Conservation (phyloP, 257 asterid genomes). For the Paraleonurus japonicus region DNA sequence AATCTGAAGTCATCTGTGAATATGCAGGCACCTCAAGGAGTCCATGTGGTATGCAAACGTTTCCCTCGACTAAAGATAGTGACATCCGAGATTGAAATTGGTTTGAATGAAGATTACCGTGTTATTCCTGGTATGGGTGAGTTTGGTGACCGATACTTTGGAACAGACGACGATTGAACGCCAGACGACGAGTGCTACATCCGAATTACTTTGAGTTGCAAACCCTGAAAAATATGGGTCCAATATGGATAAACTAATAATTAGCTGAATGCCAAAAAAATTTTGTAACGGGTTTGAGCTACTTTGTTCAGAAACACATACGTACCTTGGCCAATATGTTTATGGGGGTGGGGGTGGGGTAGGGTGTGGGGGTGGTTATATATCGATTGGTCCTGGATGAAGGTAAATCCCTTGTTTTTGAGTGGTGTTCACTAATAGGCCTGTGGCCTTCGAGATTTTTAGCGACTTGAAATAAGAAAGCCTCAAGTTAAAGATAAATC, state of each 20-base stretch:
- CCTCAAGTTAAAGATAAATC: background rate
- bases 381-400: background rate
- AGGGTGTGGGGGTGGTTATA: too few relatives aligned
- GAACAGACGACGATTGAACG: constrained; percentile 82
- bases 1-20: background rate
- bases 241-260: constrained; percentile 16
- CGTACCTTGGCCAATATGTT: background rate
- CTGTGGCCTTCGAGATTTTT: background rate
- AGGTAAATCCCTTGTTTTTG: background rate
- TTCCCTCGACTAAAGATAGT: constrained; percentile 94
- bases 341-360: background rate
- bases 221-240: background rate
- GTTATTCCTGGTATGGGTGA: constrained; percentile 99
- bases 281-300: constrained; percentile 22
- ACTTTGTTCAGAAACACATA: background rate
- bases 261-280: constrained; percentile 18
- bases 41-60: constrained; percentile 83
- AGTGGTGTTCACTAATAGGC: background rate
- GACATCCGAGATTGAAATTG: constrained; percentile 97
- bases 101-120: constrained; percentile 77
- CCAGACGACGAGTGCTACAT: background rate
- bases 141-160: constrained; percentile 93
- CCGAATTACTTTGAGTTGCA: constrained; percentile 15
- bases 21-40: constrained; percentile 94
- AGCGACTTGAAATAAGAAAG: constrained; percentile 1